Conservation (phyloP, 2,329 filamentous ascomycete species). For the Pseudodiploospora longispora region DNA sequence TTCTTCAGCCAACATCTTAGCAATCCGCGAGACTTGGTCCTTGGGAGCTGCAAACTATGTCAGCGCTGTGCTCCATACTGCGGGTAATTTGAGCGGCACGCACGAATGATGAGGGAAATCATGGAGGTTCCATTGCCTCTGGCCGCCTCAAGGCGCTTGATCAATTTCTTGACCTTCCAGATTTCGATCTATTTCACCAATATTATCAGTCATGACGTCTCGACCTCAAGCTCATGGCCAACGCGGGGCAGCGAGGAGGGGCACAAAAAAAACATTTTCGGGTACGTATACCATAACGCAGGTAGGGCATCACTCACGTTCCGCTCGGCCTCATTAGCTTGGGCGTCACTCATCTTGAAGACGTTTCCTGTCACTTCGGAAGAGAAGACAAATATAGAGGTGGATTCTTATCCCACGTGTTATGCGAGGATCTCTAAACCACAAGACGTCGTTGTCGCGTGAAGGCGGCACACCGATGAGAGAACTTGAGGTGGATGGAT, state of each 20-base stretch:
- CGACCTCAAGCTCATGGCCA: slow-evolving; percentile 2
- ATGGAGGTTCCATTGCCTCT: slow-evolving; percentile 98
- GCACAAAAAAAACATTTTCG: slow-evolving; percentile 15
- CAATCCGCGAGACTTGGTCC: slow-evolving; percentile 90
- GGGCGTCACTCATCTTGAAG: slow-evolving; percentile 74
- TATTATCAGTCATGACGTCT: slow-evolving; percentile 5
- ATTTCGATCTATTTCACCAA: slow-evolving; percentile 53
- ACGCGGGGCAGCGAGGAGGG: slow-evolving; percentile 26
- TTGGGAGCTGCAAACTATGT: slow-evolving; percentile 65
- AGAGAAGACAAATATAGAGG: too few species aligned
- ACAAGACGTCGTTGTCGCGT: slow-evolving; percentile 3
- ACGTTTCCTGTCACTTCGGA: slow-evolving; percentile 5
- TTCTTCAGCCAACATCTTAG: slow-evolving; percentile 99
- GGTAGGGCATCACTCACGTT: slow-evolving; percentile 49
- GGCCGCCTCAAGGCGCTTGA: slow-evolving; percentile 95
- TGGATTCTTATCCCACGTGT: too few species aligned
- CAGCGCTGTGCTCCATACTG: slow-evolving; percentile 1
- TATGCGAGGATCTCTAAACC: too few species aligned
- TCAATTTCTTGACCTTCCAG: slow-evolving; percentile 99
- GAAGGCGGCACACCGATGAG: slow-evolving; percentile 9
- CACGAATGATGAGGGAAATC: slow-evolving; percentile 99
- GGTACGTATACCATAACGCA: not conserved
- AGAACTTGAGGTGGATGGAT: slow-evolving; percentile 15
- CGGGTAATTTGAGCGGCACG: slow-evolving; percentile 26
- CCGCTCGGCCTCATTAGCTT: slow-evolving; percentile 94